Evolutionary conservation across 768 basidiomycete genomes (phyloP).

Genomic region (Dioszegia aurantiaca): DNA sequence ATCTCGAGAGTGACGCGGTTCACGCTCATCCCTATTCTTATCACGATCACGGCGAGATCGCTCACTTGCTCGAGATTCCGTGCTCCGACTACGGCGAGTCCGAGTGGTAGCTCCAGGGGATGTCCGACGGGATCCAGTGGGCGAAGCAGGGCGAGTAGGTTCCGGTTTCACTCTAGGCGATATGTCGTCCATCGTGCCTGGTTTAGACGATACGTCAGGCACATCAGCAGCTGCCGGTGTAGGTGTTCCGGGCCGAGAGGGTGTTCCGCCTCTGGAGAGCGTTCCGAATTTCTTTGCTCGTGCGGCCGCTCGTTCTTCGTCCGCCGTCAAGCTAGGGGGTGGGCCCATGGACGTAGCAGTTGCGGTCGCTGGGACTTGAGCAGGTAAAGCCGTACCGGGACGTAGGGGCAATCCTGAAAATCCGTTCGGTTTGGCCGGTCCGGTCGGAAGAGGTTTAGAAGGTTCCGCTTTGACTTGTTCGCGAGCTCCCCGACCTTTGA

Average conservation of each 20-base stretch:
- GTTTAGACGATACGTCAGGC: no score
- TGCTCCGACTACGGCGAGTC: slow-evolving; percentile 28
- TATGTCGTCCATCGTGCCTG: no score
- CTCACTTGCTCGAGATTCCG: slow-evolving; percentile 31
- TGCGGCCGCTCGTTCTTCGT: slow-evolving; percentile 38
- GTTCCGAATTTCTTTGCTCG: slow-evolving; percentile 42
- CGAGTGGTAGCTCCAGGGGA: slow-evolving; percentile 20
- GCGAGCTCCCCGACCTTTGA: neutral
- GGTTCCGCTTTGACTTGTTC: neutral
- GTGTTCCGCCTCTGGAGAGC: slow-evolving; percentile 2
- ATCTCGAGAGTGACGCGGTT: neutral
- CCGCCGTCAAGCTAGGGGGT: slow-evolving; percentile 29
- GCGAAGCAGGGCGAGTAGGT: slow-evolving; percentile 10
- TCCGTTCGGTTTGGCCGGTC: neutral
- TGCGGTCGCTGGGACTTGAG: slow-evolving; percentile 18
- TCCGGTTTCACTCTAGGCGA: slow-evolving; percentile 6
- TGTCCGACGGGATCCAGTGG: slow-evolving; percentile 19
- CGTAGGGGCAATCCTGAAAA: neutral
- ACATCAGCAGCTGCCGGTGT: slow-evolving; percentile 14
- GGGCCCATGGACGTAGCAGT: slow-evolving; percentile 37
- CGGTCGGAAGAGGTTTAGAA: neutral
- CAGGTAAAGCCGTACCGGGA: slow-evolving; percentile 4
- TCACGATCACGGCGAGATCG: slow-evolving; percentile 19
- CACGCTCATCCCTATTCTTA: slow-evolving; percentile 16
- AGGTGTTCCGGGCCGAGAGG: neutral